Evolutionary conservation across 179 eudicot species (phyloP), one percentile per base, ranked within the genome.

Genomic region (Pouteria campechiana): DNA sequence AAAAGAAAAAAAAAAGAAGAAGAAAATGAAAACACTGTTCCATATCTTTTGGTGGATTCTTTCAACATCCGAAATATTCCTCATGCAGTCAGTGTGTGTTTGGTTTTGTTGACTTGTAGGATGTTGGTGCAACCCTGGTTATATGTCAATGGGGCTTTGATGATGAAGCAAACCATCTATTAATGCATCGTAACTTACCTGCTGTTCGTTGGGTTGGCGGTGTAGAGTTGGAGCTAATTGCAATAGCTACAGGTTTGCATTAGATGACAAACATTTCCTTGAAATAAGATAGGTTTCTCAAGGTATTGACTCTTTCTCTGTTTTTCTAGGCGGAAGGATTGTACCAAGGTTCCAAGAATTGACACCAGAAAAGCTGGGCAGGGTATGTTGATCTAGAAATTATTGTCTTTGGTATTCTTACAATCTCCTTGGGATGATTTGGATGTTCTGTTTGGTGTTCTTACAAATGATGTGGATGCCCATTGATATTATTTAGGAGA

Each of bases 151-250:
- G 95, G 98, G 98, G 95, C 24, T 90, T 90, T 60, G 98, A 86
- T 57, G 98, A 90, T 54, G 98, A 86, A 56, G 95, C 95, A 61
- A 90, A 90, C 66, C 98, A 90, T 63, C 56, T 86, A 56, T 44
- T 90, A 25, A 90, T 90, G 98, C 76, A 86, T 50, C 78, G 95
- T 69, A 73, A 90, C 50, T 64, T 90, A 48, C 98, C 95, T 41
- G 98, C 94, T 55, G 87, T 90, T 9, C 64, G 98, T 56, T 90
- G 98, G 98, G 95, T 89, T 56, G 97, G 97, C 41, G 97, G 97
- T 34, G 97, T 85, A 12, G 97, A 90, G 70, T 58, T 90, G 47
- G 98, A 90, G 73, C 75, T 90, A 53, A 82, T 90, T 43, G 98
- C 95, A 49, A 90, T 90, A 60, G 98, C 94, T 17, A 90, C 98